Conservation (phyloP, 805 yeast genomes). For the Candida tammaniensis region DNA sequence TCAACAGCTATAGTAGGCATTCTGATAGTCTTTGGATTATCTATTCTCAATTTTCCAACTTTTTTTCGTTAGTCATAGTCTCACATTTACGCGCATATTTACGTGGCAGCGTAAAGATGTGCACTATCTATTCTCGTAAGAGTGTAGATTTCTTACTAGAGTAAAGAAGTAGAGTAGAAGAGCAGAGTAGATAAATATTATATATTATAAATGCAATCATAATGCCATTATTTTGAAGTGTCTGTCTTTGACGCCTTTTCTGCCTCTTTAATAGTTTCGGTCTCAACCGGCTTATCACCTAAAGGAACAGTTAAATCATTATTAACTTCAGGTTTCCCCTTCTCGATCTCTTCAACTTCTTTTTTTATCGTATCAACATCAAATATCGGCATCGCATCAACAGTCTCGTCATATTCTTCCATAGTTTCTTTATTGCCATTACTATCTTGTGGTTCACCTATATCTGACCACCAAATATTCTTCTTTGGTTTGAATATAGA, state of each 20-base stretch:
- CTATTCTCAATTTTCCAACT: background rate
- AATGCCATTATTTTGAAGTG: no score
- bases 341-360: constrained; percentile 46
- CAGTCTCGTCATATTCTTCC: constrained; percentile 21
- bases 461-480: constrained; percentile 59
- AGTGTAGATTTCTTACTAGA: no score
- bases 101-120: background rate
- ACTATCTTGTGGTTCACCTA: constrained; percentile 19
- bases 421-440: constrained; percentile 6
- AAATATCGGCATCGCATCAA: constrained; percentile 29
- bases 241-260: no score
- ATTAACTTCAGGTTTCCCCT: constrained; percentile 4
- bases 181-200: no score
- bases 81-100: background rate
- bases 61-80: background rate
- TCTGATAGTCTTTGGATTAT: background rate
- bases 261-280: no score
- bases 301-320: constrained; percentile 4
- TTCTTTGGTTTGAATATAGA: constrained; percentile 47
- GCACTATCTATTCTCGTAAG: no score
- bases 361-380: constrained; percentile 42
- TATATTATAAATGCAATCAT: no score
- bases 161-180: no score
- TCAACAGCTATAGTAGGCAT: constrained; percentile 99
- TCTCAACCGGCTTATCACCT: background rate